phyloP scores from a whole-genome alignment of 345 rosid species.

The Syzygium aqueum region DNA sequence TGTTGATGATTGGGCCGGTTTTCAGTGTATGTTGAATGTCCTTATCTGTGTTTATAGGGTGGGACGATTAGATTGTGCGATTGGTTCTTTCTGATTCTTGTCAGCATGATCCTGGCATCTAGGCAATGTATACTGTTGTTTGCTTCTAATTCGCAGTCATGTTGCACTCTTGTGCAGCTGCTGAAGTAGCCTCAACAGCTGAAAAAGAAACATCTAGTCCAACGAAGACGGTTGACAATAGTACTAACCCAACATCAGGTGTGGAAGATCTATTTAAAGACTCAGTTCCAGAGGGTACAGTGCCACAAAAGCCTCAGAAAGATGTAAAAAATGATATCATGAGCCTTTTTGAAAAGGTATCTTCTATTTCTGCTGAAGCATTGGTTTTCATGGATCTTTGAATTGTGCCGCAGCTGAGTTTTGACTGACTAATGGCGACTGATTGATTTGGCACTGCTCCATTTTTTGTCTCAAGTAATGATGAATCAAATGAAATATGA shows the following conservation, averaged over 20 bases:
- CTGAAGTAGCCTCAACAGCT: slow-evolving; percentile 46
- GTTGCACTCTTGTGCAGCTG: slow-evolving; percentile 31
- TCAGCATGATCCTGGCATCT: not conserved
- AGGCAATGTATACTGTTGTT: not conserved
- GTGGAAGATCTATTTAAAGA: slow-evolving; percentile 83
- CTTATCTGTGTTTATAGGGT: not conserved
- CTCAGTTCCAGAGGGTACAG: slow-evolving; percentile 24
- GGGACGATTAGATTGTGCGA: not conserved
- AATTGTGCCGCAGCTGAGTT: not conserved
- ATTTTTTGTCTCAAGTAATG: not conserved
- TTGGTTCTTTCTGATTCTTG: not conserved
- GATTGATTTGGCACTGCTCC: not conserved
- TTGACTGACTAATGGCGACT: not conserved
- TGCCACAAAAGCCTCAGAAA: slow-evolving; percentile 52
- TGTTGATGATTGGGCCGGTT: slow-evolving; percentile 85
- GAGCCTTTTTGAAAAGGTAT: slow-evolving; percentile 99
- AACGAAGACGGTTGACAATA: slow-evolving; percentile 37
- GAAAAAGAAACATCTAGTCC: slow-evolving; percentile 34
- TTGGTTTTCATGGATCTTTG: not conserved
- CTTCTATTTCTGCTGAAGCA: not conserved
- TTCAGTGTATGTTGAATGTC: slow-evolving; percentile 57
- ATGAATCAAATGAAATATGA: not conserved
- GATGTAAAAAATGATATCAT: slow-evolving; percentile 90
- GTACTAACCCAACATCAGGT: slow-evolving; percentile 35
- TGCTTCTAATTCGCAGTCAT: not conserved